Evolutionary conservation across 169 alveolate genomes (phyloP).

Genomic region (Theileria annulata): DNA sequence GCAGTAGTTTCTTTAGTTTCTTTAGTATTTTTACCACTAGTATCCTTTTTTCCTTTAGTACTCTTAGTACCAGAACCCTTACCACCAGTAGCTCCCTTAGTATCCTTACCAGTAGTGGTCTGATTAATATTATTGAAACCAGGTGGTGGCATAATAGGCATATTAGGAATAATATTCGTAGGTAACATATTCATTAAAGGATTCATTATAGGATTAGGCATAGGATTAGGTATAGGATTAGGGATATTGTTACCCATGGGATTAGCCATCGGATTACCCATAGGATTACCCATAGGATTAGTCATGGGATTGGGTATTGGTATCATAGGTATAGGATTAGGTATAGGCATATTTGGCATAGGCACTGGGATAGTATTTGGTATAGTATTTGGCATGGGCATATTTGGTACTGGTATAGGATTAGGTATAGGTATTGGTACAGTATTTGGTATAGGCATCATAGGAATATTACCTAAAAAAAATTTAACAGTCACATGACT

Average conservation of each 20-base stretch:
- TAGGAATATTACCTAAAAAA: background rate
- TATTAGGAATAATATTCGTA: background rate
- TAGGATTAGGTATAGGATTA: background rate
- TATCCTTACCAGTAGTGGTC: background rate
- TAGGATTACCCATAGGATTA: no score
- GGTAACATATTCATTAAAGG: background rate
- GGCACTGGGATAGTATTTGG: background rate
- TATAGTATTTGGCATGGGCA: background rate
- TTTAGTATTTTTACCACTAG: no score
- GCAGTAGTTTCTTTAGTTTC: no score
- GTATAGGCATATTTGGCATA: no score
- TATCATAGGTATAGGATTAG: background rate
- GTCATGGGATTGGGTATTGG: background rate
- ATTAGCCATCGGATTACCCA: no score
- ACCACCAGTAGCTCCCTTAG: no score
- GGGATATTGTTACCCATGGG: no score
- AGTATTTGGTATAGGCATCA: background rate
- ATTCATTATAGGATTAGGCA: background rate
- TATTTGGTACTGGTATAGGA: background rate
- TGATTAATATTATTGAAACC: background rate
- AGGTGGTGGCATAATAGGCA: slow-evolving; percentile 11
- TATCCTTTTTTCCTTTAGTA: no score
- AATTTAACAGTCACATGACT: no score
- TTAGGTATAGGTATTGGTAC: background rate
- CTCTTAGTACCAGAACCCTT: no score